Evolutionary conservation across 2,329 filamentous ascomycete species (phyloP), one percentile per base, ranked within the genome.

Genomic region (Colletotrichum simmondsii): DNA sequence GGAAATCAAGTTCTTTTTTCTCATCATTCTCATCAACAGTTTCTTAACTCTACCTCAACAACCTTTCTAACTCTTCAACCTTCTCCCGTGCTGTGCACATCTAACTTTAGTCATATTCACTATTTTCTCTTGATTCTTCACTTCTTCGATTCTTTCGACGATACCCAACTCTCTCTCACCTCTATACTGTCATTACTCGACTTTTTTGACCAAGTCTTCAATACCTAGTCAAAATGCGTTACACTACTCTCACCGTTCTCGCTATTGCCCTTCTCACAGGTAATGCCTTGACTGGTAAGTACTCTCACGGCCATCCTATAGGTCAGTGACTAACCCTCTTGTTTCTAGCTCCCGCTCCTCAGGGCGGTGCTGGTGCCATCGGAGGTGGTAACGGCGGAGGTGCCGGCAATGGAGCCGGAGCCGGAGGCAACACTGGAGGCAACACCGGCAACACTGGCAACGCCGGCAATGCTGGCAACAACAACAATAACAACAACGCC

Each of bases 181-280:
- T 42, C 37, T 42, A 42, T 42, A 42, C 37, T 42, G 37, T 42
- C 37, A 42, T 42, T 42, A 42, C 16, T 42, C 6, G 37, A 42
- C 52, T 54, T 54, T 54, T 14, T 54, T 26, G 52, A 54, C n/a
- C 52, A 24, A 37, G 49, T 63, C 60, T 63, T 52, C 49, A 63
- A 28, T 63, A 42, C 49, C 60, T 42, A 63, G 35, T 63, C 60
- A 63, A 63, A 63, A 63, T 63, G 60, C 60, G 60, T 63, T 63
- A 52, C 60, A 49, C 60, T 16, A 52, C 22, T 49, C 60, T 63
- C 42, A 63, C 60, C 26, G 35, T 63, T 49, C 60, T 63, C 24
- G 60, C 60, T n/a, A 63, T 63, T n/a, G 60, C 60, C 60, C 60
- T 63, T 8, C 60, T 63, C 37, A 63, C 60, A 24, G 60, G 60